Evolutionary conservation across 2,329 filamentous ascomycete genomes (phyloP), one percentile per base, ranked within the genome.

Genomic region (Escovopsis weberi): DNA sequence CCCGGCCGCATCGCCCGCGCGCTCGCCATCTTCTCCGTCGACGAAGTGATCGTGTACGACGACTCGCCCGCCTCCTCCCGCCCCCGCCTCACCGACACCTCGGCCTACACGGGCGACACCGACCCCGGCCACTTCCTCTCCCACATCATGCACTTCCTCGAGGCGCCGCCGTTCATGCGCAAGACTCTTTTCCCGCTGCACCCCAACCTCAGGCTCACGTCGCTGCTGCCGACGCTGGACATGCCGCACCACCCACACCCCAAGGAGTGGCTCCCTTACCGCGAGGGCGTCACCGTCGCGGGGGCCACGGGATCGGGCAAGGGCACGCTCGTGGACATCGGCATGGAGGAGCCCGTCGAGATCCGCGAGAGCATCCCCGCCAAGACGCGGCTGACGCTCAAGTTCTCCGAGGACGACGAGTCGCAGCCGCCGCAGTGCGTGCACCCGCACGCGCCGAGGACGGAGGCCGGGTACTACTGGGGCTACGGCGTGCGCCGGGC

Each of bases 401-500:
- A 74, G 45, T 76, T 88, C 40, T 44, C 52, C 50, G 63, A 72
- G 12, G 59, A 68, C 12, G 59, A 70, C 43, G 59, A 67, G 3
- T 61, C 65, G 15, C 54, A 62, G 39, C 58, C 57, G 46, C 48
- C 74, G 1, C 70, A 78, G 42, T 74, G 80, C 12, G 79, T 89
- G 3, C 69, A 79, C 33, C 82, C 85, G 0, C 67, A 73, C 26
- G 64, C 71, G 3, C 86, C 86, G 1, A 73, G 85, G 44, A 80
- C 82, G 41, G 77, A 87, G 48, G 75, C 68, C 2, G 86, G 86
- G 0, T 91, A 86, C 61, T 93, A 88, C 63, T 94, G 86, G 85
- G 86, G 86, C 38, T 94, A 82, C 59, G 71, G 66, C 8, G 76
- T 87, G 4, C 75, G 86, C 26, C 75, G 71, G 47, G 79, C 79